A percentile compares a stretch with the other conserved stretches of the same genome.
These are phyloP conservation scores for Malus asiatica DNA, from an alignment of 306 rosid genomes.

Conservation along the genomic window DNA sequence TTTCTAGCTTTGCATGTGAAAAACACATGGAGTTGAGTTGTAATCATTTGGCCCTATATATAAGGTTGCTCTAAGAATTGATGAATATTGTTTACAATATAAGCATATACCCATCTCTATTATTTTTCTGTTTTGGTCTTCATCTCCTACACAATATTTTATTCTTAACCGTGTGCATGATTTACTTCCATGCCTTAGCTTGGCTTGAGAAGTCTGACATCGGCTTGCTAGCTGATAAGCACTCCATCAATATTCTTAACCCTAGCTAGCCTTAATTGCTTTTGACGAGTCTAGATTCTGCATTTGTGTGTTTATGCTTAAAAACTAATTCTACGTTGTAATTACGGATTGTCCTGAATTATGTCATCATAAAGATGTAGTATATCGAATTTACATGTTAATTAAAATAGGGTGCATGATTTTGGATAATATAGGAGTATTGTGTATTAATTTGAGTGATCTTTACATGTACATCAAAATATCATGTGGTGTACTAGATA, in stretches of 20 bases:
- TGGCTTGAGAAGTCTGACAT: background rate
- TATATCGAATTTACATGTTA: too few species aligned
- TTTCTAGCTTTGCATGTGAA: background rate
- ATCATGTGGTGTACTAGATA: background rate
- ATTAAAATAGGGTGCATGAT: too few species aligned
- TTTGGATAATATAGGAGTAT: too few species aligned
- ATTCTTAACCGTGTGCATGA: conserved; percentile 16
- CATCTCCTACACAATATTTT: conserved; percentile 17
- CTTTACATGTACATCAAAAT: background rate
- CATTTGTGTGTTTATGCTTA: too few species aligned
- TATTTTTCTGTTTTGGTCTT: conserved; percentile 19
- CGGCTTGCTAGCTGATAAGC: background rate
- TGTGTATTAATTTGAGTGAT: too few species aligned
- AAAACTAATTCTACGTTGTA: too few species aligned
- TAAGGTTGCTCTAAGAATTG: conserved; percentile 25
- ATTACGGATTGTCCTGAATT: too few species aligned
- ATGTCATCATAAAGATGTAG: too few species aligned
- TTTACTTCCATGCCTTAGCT: conserved; percentile 6
- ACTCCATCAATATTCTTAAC: background rate
- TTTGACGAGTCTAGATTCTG: too few species aligned
- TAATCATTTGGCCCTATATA: conserved; percentile 22
- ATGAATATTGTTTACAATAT: conserved; percentile 3
- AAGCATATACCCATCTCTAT: conserved; percentile 31
- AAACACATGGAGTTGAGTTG: background rate
- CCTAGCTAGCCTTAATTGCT: background rate